Base-by-base conservation (phyloP, 2,329 filamentous ascomycete genomes). In the Neofusicoccum sp. region DNA sequence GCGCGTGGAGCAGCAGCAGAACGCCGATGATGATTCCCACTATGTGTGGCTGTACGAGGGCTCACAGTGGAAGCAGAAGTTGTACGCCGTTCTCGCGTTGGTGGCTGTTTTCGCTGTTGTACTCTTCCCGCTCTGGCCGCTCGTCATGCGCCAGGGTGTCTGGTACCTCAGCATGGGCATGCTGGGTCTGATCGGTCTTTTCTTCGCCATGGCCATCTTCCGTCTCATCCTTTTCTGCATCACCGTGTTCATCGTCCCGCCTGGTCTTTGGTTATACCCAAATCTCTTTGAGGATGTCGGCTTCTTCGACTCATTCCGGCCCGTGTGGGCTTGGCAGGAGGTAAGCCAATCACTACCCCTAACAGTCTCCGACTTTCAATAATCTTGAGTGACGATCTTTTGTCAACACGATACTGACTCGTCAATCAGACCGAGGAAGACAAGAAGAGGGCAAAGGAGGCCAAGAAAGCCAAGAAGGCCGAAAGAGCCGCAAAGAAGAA, bases 201-300 rank as follows among this genome's bases (percentile, higher is more conserved):
- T 99, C 86, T 98, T 99, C 76, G 86, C 87, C 71, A 98, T 99
- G 95, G 90, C 93, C 5, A 96, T 99, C 71, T 92, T 99, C 84
- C 88, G 95, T 63, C 84, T 98, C 61, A 96, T 99, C 63, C 82
- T 99, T 30, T 99, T 99, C 80, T 89, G 91, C 73, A 78, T 96
- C 73, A 98, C 95, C 24, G 92, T 96, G 77, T 96, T 98, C 71
- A 82, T 84, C 14, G 82, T 86, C 0, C 80, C 93, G 3, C 95
- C 95, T 2, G 95, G 95, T 69, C 82, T 99, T n/a, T 99, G 95
- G 95, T 83, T 99, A 45, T 99, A 93, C 78, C 95, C 95, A 51
- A 99, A 99, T 73, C 80, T 99, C 20, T 99, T 97, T 80, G 95
- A 99, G 75, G 95, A 99, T 73, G 95, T 99, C 30, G 96, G 93